These are phyloP conservation scores for Hansenula lynferdii DNA, from an alignment of 1,139 yeast species.

Conservation along the genomic window DNA sequence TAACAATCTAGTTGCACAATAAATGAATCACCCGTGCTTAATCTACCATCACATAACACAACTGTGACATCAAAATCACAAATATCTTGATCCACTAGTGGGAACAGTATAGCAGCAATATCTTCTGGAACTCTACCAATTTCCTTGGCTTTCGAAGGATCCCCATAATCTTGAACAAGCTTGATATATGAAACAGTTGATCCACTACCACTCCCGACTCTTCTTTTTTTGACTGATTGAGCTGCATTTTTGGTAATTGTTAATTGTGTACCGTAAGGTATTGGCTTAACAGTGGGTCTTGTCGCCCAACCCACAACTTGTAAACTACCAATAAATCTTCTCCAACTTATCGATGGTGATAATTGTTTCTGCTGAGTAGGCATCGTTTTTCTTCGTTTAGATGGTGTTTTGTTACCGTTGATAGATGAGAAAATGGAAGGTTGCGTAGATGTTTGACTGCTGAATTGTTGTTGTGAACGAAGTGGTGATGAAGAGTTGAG, in stretches of 20 bases:
- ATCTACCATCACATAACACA: constrained; percentile 50
- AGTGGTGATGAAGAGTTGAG: neutral
- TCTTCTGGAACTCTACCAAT: constrained; percentile 77
- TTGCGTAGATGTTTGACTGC: neutral
- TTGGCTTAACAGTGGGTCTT: constrained; percentile 55
- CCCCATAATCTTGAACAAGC: constrained; percentile 18
- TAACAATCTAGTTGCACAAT: constrained; percentile 59
- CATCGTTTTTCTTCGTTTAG: constrained; percentile 1
- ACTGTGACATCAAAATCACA: constrained; percentile 55
- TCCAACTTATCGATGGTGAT: constrained; percentile 22
- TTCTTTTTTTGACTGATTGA: constrained; percentile 24
- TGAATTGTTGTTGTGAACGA: neutral
- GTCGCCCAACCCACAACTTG: constrained; percentile 83
- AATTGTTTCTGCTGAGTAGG: constrained; percentile 1
- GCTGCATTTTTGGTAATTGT: constrained; percentile 29
- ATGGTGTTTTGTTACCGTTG: neutral
- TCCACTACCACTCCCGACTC: constrained; percentile 18
- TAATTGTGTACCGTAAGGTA: constrained; percentile 46
- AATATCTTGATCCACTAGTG: constrained; percentile 54
- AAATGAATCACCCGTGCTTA: constrained; percentile 73
- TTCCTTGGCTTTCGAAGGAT: constrained; percentile 38
- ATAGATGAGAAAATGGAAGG: neutral
- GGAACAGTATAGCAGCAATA: constrained; percentile 61
- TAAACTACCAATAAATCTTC: constrained; percentile 60
- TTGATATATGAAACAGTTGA: constrained; percentile 19